A percentile compares a stretch with the other conserved stretches of the same genome.
Evolutionary conservation across 805 yeast genomes (phyloP).

Genomic region (Isabelozyma heimii): DNA sequence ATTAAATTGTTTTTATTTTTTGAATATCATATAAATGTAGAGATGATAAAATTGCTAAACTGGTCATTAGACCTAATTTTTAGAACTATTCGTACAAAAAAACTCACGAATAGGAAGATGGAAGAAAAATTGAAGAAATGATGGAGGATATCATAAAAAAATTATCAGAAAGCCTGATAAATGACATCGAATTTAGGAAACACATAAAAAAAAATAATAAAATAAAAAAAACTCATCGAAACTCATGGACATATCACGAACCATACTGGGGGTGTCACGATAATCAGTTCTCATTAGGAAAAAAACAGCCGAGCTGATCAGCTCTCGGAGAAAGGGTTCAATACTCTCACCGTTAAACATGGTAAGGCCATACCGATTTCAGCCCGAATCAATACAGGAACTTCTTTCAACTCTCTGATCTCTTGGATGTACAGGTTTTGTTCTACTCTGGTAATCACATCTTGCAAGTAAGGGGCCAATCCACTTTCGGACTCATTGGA

Average conservation of each 20-base stretch:
- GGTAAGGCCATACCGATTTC: conserved; percentile 96
- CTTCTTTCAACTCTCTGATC: conserved; percentile 68
- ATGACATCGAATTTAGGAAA: too few relatives aligned
- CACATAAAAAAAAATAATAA: too few relatives aligned
- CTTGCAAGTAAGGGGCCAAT: conserved; percentile 56
- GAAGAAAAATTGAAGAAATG: not conserved
- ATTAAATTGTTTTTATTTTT: too few relatives aligned
- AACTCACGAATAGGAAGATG: too few relatives aligned
- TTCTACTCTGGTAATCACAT: conserved; percentile 58
- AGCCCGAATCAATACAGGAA: conserved; percentile 84
- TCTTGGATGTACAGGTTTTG: conserved; percentile 71
- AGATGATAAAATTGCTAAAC: too few relatives aligned
- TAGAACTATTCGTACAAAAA: too few relatives aligned
- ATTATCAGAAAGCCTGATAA: not conserved
- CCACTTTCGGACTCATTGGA: conserved; percentile 22
- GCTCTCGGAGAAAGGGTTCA: conserved; percentile 69
- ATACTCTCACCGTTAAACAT: conserved; percentile 85
- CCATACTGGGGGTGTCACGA: not conserved
- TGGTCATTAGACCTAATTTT: too few relatives aligned
- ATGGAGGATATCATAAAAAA: not conserved
- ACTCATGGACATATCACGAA: not conserved
- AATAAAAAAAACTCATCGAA: not conserved
- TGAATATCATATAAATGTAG: too few relatives aligned
- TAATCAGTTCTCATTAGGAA: too few relatives aligned
- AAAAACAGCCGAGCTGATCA: too few relatives aligned